Percentiles rank a stretch among this genome's conserved stretches.
Conservation (phyloP, 441 rosid genomes). For the California macrophylla region DNA sequence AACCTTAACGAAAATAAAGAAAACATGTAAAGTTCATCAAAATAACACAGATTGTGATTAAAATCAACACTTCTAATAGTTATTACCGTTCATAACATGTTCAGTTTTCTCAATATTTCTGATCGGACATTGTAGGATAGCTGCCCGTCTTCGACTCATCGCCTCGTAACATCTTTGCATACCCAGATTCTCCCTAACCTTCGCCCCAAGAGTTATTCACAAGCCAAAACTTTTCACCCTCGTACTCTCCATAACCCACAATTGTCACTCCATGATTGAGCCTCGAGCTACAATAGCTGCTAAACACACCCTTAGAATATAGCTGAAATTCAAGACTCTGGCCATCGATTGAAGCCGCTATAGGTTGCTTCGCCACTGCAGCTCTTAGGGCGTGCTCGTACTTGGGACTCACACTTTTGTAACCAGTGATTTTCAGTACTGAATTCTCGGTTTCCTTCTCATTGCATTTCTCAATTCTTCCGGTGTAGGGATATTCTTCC, state of each 20-base stretch:
- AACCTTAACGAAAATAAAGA: no score
- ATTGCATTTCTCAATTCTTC: neutral
- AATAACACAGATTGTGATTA: no score
- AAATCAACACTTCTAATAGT: no score
- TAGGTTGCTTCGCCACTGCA: neutral
- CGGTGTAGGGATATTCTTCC: neutral
- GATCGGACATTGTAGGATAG: no score
- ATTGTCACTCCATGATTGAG: neutral
- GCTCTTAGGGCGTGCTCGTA: neutral
- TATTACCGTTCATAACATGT: no score
- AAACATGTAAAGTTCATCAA: no score
- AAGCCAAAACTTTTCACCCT: neutral
- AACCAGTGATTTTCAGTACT: neutral
- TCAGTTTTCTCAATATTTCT: no score
- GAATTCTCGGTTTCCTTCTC: neutral
- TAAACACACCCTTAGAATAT: neutral
- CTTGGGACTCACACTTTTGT: neutral
- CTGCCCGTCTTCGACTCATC: neutral
- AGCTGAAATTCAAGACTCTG: neutral
- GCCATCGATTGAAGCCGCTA: neutral
- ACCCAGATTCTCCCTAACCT: neutral
- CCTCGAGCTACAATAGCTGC: neutral
- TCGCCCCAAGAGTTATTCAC: slow-evolving; percentile 1
- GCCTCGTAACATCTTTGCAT: neutral
- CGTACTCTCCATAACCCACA: neutral